A percentile compares a stretch with the other conserved stretches of the same genome.
These are phyloP conservation scores for Cyberlindnera mrakii DNA, from an alignment of 805 yeast genomes.

Conservation along the genomic window DNA sequence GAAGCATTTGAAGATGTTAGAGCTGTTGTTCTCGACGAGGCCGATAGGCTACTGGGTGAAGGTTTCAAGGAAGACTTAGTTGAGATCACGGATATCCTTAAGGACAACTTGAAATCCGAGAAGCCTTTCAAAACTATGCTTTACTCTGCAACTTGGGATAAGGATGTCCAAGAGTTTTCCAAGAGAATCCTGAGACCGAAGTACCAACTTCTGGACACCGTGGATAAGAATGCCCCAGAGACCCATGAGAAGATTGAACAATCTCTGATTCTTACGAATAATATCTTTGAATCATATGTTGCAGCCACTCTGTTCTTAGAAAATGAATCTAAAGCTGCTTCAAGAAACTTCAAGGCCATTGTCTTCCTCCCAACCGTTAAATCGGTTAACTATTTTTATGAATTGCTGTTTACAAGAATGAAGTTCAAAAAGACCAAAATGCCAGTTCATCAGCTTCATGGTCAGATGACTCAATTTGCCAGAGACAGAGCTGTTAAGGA, in stretches of 20 bases:
- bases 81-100: constrained; percentile 46
- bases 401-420: constrained; percentile 16
- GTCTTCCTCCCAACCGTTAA: constrained; percentile 77
- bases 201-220: constrained; percentile 65
- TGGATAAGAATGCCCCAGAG: constrained; percentile 66
- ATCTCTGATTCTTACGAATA: constrained; percentile 46
- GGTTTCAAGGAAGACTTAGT: constrained; percentile 70
- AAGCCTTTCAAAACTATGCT: constrained; percentile 56
- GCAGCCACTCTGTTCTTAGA: constrained; percentile 50
- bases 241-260: constrained; percentile 76
- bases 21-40: constrained; percentile 81
- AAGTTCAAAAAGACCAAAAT: constrained; percentile 20
- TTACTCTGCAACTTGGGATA: constrained; percentile 85
- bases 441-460: constrained; percentile 50
- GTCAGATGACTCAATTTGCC: constrained; percentile 62
- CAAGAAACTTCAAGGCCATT: constrained; percentile 61
- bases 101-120: constrained; percentile 25
- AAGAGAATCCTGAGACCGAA: constrained; percentile 46
- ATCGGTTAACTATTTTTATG: constrained; percentile 46
- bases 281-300: constrained; percentile 51
- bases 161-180: constrained; percentile 62
- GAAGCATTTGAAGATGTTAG: constrained; percentile 46
- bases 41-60: constrained; percentile 77
- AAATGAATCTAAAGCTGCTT: constrained; percentile 28
- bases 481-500: constrained; percentile 55